Evolutionary conservation across 148 eudicot genomes (phyloP), one percentile per base, ranked within the genome.

Genomic region (Mesembryanthemum crystallinum): DNA sequence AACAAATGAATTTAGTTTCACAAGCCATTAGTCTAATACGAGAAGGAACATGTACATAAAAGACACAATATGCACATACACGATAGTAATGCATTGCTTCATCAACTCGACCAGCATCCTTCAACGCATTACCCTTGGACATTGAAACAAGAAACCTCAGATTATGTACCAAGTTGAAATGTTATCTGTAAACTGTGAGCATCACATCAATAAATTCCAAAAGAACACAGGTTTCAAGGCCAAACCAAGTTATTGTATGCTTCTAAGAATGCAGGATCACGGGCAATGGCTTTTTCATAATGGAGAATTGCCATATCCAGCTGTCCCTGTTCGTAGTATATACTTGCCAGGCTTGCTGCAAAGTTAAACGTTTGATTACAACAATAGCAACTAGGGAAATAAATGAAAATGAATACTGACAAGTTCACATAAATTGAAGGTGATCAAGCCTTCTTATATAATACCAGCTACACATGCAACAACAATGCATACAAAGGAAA

Each of bases 221-320:
- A 24, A 64, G 32, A 67, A 32, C 29, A n/a, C 35, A 28, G 43
- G 74, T 43, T n/a, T 27, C 74, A 59, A 70, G 55, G 29, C 15
- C 87, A 27, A 69, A 95, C 99, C 99, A 95, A 80, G 79, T 90
- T 92, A 82, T 91, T 95, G 78, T 92, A 95, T 65, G 97, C 99
- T 82, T 95, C 99, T 85, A 95, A 74, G 79, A 86, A 95, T 74
- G 88, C 89, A 80, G 89, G 72, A 83, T 95, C 99, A 83, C 82
- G 84, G 72, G 91, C 64, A 74, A 95, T 89, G 35, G 99, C 97
- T 82, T 88, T 85, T 80, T 87, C 92, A 75, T 92, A 95, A 74
- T 95, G 84, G 51, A 81, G 76, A 69, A 95, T 89, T 65, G 97
- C 97, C 87, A 92, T 73, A 76, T 95, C 97, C 85, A 92, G 74